Evolutionary conservation across 192 early-diverging fungal genomes (phyloP).

Genomic region (Umbelopsis vinacea): DNA sequence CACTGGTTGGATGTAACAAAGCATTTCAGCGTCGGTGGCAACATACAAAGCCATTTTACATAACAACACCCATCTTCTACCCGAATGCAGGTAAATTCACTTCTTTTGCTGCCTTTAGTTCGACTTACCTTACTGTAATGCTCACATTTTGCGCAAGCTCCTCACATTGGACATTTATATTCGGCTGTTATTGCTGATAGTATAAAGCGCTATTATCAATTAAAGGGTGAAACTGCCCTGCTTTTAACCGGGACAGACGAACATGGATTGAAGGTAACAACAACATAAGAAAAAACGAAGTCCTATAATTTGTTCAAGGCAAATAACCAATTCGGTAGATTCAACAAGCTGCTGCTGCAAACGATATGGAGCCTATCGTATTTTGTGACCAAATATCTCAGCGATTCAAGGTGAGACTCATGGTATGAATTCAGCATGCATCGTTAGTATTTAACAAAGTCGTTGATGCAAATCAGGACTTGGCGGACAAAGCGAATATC

Average conservation of each 20-base stretch:
- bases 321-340: constrained; percentile 56
- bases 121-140: not conserved
- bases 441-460: constrained; percentile 26
- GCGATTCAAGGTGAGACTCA: constrained; percentile 60
- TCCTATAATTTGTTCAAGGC: not conserved
- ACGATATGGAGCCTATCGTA: constrained; percentile 58
- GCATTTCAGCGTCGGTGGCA: constrained; percentile 10
- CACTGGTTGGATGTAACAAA: not conserved
- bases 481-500: constrained; percentile 77
- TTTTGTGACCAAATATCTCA: constrained; percentile 80
- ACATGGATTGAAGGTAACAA: constrained; percentile 88
- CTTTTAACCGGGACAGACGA: constrained; percentile 91
- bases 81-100: constrained; percentile 69
- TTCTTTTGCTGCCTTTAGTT: not conserved
- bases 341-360: constrained; percentile 81
- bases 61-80: constrained; percentile 92
- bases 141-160: constrained; percentile 53
- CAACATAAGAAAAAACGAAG: not conserved
- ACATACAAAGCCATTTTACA: constrained; percentile 58
- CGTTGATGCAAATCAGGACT: constrained; percentile 35
- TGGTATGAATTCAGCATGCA: not conserved
- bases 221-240: constrained; percentile 66
- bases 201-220: constrained; percentile 71
- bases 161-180: constrained; percentile 96
- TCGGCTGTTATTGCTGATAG: constrained; percentile 86